Percentiles rank a stretch among this genome's conserved stretches.
These are phyloP conservation scores for Candida saitoana DNA, from an alignment of 805 yeast species.

Conservation along the genomic window DNA sequence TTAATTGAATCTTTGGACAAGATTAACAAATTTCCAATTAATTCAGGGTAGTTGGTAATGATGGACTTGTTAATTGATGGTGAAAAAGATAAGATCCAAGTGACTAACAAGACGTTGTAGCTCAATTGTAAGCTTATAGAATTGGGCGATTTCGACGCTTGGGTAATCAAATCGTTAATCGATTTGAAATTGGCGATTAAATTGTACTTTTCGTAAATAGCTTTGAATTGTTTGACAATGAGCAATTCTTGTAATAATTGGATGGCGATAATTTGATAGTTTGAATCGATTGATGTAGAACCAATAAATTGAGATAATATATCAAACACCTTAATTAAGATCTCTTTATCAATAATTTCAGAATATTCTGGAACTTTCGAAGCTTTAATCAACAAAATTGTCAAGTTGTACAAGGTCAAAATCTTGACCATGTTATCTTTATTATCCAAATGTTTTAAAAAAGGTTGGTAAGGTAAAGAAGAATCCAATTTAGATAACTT, in stretches of 20 bases:
- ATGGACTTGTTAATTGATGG: conserved; percentile 44
- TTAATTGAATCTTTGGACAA: conserved; percentile 80
- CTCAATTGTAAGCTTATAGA: conserved; percentile 69
- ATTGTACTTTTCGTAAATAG: conserved; percentile 38
- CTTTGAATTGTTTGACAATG: conserved; percentile 50
- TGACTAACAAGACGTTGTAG: conserved; percentile 69
- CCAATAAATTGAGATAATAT: conserved; percentile 31
- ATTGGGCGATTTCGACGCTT: conserved; percentile 32
- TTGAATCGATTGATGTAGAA: conserved; percentile 29
- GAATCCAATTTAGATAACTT: conserved; percentile 38
- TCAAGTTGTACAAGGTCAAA: conserved; percentile 52
- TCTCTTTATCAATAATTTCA: conserved; percentile 31
- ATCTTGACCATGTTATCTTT: conserved; percentile 56
- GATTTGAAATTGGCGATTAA: conserved; percentile 32
- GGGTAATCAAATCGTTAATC: conserved; percentile 25
- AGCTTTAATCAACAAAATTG: conserved; percentile 40
- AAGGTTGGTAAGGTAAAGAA: conserved; percentile 51
- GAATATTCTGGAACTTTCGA: conserved; percentile 13
- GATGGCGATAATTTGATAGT: conserved; percentile 54
- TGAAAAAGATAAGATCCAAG: conserved; percentile 85
- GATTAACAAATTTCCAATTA: conserved; percentile 48
- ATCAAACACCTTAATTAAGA: conserved; percentile 36
- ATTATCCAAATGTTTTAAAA: conserved; percentile 48
- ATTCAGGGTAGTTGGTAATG: conserved; percentile 50
- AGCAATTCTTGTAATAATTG: conserved; percentile 65